phyloP scores from a whole-genome alignment of 1,284 basidiomycete species.

The Xerocomus cyaneibrunnescens region DNA sequence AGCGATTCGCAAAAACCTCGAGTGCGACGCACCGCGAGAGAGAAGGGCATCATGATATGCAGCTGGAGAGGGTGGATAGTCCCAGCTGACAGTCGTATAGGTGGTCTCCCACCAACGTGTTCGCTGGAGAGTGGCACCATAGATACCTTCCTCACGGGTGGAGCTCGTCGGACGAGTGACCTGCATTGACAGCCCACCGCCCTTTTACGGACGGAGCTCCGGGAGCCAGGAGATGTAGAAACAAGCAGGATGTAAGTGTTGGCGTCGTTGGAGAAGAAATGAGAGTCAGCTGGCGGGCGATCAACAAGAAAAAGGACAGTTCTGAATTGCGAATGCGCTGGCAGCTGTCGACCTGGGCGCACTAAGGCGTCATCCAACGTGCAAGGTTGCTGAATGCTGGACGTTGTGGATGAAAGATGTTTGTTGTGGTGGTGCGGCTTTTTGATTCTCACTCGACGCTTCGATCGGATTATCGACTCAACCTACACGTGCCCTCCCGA shows the following conservation, averaged over 20 bases:
- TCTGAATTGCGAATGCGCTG: not conserved
- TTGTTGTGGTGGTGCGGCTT: not conserved
- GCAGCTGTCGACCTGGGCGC: not conserved
- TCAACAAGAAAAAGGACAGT: not conserved
- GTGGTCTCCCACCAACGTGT: conserved; percentile 16
- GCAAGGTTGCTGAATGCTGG: not conserved
- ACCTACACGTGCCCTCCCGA: conserved; percentile 18
- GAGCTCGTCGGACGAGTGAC: conserved; percentile 6
- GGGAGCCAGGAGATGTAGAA: not conserved
- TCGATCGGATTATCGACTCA: conserved; percentile 31
- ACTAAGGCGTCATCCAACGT: not conserved
- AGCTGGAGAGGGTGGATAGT: conserved; percentile 25
- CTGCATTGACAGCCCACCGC: conserved; percentile 15
- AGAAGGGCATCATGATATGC: conserved; percentile 23
- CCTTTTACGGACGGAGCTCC: conserved; percentile 13
- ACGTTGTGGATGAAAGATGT: not conserved
- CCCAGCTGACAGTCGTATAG: conserved; percentile 23
- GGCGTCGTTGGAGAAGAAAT: not conserved
- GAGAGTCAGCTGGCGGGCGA: not conserved
- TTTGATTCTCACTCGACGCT: conserved; percentile 3
- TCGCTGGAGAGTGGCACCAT: conserved; percentile 6
- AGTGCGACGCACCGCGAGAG: conserved; percentile 29
- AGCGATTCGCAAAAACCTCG: conserved; percentile 29
- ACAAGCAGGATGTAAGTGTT: not conserved
- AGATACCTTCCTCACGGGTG: not conserved